Base-by-base conservation (phyloP, 2,329 filamentous ascomycete genomes). In the Botrytis deweyae region DNA sequence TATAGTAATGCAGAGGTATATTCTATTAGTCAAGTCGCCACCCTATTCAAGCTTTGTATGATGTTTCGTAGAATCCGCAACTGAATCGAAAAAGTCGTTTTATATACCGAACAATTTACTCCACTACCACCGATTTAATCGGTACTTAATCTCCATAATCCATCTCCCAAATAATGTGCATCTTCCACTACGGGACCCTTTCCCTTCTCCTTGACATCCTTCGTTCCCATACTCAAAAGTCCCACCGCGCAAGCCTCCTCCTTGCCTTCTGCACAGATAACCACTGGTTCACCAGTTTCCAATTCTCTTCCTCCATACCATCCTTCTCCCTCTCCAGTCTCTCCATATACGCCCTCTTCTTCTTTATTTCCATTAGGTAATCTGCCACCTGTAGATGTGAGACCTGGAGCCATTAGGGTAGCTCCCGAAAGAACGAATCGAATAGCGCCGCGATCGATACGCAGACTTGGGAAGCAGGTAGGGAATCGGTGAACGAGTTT, bases 101-200 rank as follows among this genome's bases (percentile, higher is more conserved):
- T 38, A 29, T 42, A 42, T 20, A 33, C 36, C 14, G 10, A 58
- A 12, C 36, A 12, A 12, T 20, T 33, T 25, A 55, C 16, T 22
- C 40, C 25, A 20, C 18, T 4, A 36, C 25, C 36, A 20, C 18
- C 14, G 25, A 22, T 7, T 49, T 49, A 80, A 63, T 81, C 80
- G 9, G 80, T 81, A 63, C 76, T 77, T 74, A 82, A 75, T 72
- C 75, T 93, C 96, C 96, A 99, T 78, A 99, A 84, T 29, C 95
- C 96, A 86, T 99, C 96, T 0, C 96, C 96, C 72, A 98, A 82
- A 85, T 92, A 98, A 87, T 99, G 96, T 46, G 93, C 93, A 75
- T 94, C 92, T 85, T 98, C 95, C 78, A 98, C 93, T 25, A 95
- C 96, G 9, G 95, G 93, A 0, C 96, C 96, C 85, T 98, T 98